Evolutionary conservation across 2,329 filamentous ascomycete genomes (phyloP).

Genomic region (Xylariaceae sp.): DNA sequence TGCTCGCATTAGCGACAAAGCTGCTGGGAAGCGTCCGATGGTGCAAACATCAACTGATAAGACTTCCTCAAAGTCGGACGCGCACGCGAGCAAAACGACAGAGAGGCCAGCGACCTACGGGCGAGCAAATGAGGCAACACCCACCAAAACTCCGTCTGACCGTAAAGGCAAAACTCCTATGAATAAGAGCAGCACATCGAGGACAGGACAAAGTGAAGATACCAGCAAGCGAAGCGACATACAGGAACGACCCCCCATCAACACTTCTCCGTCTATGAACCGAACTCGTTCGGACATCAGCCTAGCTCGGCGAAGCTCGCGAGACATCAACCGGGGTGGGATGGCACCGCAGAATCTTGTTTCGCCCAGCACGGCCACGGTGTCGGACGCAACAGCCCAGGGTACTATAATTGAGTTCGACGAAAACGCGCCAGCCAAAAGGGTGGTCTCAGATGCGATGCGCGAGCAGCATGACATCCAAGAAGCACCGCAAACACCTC

Average conservation of each 20-base stretch:
- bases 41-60: slow-evolving; percentile 14
- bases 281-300: slow-evolving; percentile 26
- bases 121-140: too few relatives aligned
- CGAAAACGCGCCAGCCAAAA: slow-evolving; percentile 21
- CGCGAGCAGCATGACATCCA: slow-evolving; percentile 7
- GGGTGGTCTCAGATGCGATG: slow-evolving; percentile 16
- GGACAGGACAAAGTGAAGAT: slow-evolving; percentile 3
- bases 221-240: slow-evolving; percentile 9
- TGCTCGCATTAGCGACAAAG: slow-evolving; percentile 36
- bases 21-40: slow-evolving; percentile 43
- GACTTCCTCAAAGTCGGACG: slow-evolving; percentile 6
- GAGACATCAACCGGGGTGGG: slow-evolving; percentile 25
- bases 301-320: slow-evolving; percentile 13
- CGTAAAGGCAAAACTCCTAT: too few relatives aligned
- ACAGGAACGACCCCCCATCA: slow-evolving; percentile 12
- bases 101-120: too few relatives aligned
- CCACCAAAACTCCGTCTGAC: too few relatives aligned
- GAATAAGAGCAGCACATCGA: neutral
- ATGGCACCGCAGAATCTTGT: slow-evolving; percentile 24
- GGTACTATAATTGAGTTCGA: slow-evolving; percentile 41
- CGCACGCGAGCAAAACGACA: neutral
- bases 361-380: slow-evolving; percentile 33
- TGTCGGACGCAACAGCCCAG: slow-evolving; percentile 36
- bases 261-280: slow-evolving; percentile 22
- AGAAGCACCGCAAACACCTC: slow-evolving; percentile 10